These are phyloP conservation scores for Kazachstania psychrophila DNA, from an alignment of 805 yeast species.

Conservation along the genomic window DNA sequence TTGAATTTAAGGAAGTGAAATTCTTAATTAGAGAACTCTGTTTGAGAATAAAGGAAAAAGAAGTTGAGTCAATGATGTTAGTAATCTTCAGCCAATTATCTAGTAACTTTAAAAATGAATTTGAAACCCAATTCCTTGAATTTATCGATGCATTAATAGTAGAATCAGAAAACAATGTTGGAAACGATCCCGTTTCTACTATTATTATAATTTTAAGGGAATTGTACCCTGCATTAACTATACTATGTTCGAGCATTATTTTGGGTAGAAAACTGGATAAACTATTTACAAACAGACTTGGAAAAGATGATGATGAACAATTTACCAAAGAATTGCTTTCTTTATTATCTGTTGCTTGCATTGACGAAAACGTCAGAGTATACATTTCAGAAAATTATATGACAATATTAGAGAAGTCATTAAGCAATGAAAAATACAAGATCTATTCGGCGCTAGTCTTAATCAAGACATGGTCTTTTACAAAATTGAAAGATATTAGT, in stretches of 20 bases:
- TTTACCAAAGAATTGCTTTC: slow-evolving; percentile 25
- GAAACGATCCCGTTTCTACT: slow-evolving; percentile 14
- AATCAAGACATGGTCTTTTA: slow-evolving; percentile 50
- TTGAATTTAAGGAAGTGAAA: slow-evolving; percentile 17
- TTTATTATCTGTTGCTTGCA: slow-evolving; percentile 39
- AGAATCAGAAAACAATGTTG: slow-evolving; percentile 21
- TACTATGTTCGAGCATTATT: slow-evolving; percentile 25
- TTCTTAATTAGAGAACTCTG: slow-evolving; percentile 21
- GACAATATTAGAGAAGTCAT: slow-evolving; percentile 33
- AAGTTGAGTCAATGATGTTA: slow-evolving; percentile 16
- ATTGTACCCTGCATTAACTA: slow-evolving; percentile 23
- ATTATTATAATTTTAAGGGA: slow-evolving; percentile 18
- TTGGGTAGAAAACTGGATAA: slow-evolving; percentile 22
- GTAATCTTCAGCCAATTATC: slow-evolving; percentile 16
- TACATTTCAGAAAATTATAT: slow-evolving; percentile 39
- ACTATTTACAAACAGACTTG: slow-evolving; percentile 16
- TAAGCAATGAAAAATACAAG: slow-evolving; percentile 22
- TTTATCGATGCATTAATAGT: slow-evolving; percentile 17
- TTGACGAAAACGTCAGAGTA: slow-evolving; percentile 42
- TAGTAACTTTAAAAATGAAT: slow-evolving; percentile 10
- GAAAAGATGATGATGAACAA: slow-evolving; percentile 11
- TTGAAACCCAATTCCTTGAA: slow-evolving; percentile 13
- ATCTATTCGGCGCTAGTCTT: slow-evolving; percentile 37
- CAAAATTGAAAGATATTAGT: slow-evolving; percentile 29
- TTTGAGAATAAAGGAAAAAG: slow-evolving; percentile 14